Base-by-base conservation (phyloP, 129 eudicot species). In the Logfia minima region DNA sequence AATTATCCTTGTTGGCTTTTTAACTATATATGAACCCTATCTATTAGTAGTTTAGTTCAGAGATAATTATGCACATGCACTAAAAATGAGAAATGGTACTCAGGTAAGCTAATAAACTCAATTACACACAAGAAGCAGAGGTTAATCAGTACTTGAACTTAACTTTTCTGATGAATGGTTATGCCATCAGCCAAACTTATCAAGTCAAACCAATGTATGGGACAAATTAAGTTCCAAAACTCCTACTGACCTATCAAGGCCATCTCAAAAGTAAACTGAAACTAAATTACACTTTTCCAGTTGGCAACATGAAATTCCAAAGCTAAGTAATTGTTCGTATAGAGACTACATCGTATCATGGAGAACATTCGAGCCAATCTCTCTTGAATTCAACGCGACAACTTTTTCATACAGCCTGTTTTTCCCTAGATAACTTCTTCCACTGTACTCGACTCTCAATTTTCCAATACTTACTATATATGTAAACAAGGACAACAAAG, bases 171-270 rank as follows among this genome's bases (percentile, higher is more conserved):
- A 45, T 13, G 18, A 45, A 45, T 45, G 2, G 53, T 45, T 13
- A 45, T 45, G 53, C 53, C 18, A 45, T 13, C 5, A 45, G 53
- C 53, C 53, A 45, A 45, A 45, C 5, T 11, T 45, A 14, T 45
- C 53, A 45, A 14, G 53, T 45, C 53, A 45, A 45, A 45, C 4
- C 53, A 45, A 45, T 11, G 61, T 62, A 35, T 75, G n/a, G 53
- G 26, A 75, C 79, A 75, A 19, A 75, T 22, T 75, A 62, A 75
- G 45, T 22, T 23, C 41, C 60, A 45, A 75, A 45, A 75, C 31
- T 9, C 59, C 26, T 45, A 63, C 79, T 63, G 79, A 75, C 14
- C 62, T 62, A 62, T 24, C 79, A 41, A 41, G 71, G 29, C 41
- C 62, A 62, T 6, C 11, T 71, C 29, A 75, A 23, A 24, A 74